Evolutionary conservation across 2,329 filamentous ascomycete species (phyloP).

Genomic region (Talaromyces atroroseus): DNA sequence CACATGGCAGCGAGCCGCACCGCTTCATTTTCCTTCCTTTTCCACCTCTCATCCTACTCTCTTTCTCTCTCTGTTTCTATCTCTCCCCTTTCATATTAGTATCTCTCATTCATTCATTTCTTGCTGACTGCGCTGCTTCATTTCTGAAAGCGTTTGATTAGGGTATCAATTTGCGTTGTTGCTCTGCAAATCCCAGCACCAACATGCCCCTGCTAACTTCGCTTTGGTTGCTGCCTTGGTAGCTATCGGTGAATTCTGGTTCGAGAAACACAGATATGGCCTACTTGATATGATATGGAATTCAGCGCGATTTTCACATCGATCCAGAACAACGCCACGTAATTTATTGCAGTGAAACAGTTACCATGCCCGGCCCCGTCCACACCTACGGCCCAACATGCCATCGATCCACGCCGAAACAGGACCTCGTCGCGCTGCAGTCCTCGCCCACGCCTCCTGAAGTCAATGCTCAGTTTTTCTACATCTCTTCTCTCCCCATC

Average conservation of each 20-base stretch:
- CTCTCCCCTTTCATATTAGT: too few species aligned
- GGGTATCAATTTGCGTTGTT: not conserved
- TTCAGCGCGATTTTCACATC: not conserved
- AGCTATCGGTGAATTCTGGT: not conserved
- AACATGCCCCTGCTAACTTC: conserved; percentile 6
- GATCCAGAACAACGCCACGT: not conserved
- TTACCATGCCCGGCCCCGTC: conserved; percentile 35
- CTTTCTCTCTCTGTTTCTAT: too few species aligned
- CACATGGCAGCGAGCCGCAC: not conserved
- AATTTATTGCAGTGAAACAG: not conserved
- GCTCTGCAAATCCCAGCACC: not conserved
- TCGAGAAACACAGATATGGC: not conserved
- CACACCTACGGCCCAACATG: conserved; percentile 61
- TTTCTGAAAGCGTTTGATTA: not conserved
- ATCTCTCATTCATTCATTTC: not conserved
- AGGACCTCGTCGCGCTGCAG: conserved; percentile 28
- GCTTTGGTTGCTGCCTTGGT: conserved; percentile 10
- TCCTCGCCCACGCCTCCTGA: conserved; percentile 48
- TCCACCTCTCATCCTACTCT: not conserved
- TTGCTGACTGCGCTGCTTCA: not conserved
- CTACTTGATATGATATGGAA: not conserved
- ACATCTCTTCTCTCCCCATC: conserved; percentile 73
- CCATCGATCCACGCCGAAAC: conserved; percentile 37
- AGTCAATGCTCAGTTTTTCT: conserved; percentile 73
- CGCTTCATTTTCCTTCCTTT: not conserved